A percentile compares a stretch with the other conserved stretches of the same genome.
phyloP scores from a whole-genome alignment of 192 early-diverging fungal species.

The Backusella liffmaniae region DNA sequence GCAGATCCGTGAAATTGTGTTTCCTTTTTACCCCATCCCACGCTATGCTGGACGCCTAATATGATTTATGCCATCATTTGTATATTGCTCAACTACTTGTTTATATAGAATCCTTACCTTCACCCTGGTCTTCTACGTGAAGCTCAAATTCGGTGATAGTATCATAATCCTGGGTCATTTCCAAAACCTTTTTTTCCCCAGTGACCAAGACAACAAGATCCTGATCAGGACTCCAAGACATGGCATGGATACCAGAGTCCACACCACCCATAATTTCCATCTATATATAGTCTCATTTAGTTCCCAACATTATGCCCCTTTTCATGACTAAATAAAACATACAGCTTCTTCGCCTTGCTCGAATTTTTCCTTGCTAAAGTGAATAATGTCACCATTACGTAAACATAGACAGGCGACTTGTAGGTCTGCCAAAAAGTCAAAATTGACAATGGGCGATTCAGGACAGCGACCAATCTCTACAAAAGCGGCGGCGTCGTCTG shows the following conservation, averaged over 20 bases:
- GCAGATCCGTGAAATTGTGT: constrained; percentile 96
- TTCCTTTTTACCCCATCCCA: constrained; percentile 98
- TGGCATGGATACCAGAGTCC: constrained; percentile 68
- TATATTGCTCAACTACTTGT: not conserved
- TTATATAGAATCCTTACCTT: constrained; percentile 44
- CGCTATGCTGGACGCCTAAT: constrained; percentile 62
- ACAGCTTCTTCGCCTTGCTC: constrained; percentile 41
- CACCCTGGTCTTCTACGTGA: constrained; percentile 63
- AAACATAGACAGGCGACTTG: constrained; percentile 54
- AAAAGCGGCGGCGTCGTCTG: constrained; percentile 24
- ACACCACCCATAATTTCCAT: constrained; percentile 72
- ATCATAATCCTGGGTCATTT: constrained; percentile 95
- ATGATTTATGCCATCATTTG: not conserved
- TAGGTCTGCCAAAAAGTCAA: constrained; percentile 53
- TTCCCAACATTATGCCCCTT: not conserved
- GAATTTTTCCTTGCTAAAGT: constrained; percentile 40
- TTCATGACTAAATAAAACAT: not conserved
- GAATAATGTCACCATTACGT: constrained; percentile 56
- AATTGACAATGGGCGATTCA: constrained; percentile 41
- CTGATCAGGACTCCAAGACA: constrained; percentile 88
- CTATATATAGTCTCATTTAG: constrained; percentile 23
- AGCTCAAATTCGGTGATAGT: constrained; percentile 80
- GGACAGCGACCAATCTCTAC: constrained; percentile 36
- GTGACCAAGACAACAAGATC: constrained; percentile 83
- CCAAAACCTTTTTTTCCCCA: constrained; percentile 63